Conservation (phyloP, 148 eudicot species). For the Diospyros lotus region DNA sequence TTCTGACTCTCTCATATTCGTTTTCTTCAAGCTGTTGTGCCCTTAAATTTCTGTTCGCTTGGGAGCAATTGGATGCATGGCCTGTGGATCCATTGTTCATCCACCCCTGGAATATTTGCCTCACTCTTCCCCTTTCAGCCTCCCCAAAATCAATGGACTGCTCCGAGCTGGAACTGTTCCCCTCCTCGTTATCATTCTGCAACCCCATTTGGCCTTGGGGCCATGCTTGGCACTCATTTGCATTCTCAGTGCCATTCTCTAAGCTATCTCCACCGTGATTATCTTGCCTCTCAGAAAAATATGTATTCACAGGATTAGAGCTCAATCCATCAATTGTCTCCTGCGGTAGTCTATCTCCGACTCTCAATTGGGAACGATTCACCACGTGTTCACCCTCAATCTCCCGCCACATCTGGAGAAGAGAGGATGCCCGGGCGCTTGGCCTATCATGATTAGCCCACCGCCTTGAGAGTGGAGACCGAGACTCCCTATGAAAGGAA, state of each 20-base stretch:
- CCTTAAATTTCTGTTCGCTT: conserved; percentile 32
- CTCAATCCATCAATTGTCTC: conserved; percentile 28
- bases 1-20: conserved; percentile 59
- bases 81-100: conserved; percentile 43
- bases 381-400: conserved; percentile 67
- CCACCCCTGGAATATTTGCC: conserved; percentile 67
- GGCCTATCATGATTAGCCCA: conserved; percentile 37
- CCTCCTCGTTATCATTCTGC: conserved; percentile 46
- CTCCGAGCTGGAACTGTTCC: conserved; percentile 47
- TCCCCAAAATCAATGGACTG: conserved; percentile 63
- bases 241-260: conserved; percentile 35
- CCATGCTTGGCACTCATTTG: conserved; percentile 30
- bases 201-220: conserved; percentile 23
- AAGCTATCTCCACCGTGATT: conserved; percentile 29
- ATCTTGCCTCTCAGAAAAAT: conserved; percentile 22
- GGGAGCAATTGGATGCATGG: conserved; percentile 31
- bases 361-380: conserved; percentile 29
- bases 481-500: conserved; percentile 47
- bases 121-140: conserved; percentile 61
- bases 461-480: conserved; percentile 38
- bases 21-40: conserved; percentile 46
- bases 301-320: conserved; percentile 18
- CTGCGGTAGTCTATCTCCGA: conserved; percentile 24
- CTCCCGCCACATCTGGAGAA: conserved; percentile 82
- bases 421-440: conserved; percentile 55